Conservation (phyloP, 148 eudicot genomes). For the Nepenthes gracilis region DNA sequence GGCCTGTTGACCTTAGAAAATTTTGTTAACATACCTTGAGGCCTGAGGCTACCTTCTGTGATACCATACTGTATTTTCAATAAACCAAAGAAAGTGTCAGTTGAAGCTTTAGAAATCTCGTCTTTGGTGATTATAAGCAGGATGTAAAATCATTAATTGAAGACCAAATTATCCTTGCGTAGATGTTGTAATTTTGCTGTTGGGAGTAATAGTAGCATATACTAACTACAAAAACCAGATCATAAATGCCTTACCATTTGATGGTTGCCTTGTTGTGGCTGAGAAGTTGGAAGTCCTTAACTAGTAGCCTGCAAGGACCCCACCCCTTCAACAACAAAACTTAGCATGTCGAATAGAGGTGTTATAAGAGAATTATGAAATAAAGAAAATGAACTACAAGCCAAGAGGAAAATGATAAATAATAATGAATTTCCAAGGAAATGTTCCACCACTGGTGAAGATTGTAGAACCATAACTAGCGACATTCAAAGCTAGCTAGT, state of each 20-base stretch:
- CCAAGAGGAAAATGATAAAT: too few relatives aligned
- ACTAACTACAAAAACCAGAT: not conserved
- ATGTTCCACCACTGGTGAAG: too few relatives aligned
- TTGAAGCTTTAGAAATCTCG: not conserved
- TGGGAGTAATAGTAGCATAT: too few relatives aligned
- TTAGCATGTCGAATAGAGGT: not conserved
- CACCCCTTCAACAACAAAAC: not conserved
- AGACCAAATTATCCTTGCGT: not conserved
- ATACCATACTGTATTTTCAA: slow-evolving; percentile 24
- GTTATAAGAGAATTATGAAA: not conserved
- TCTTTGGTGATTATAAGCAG: too few relatives aligned
- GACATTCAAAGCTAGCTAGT: too few relatives aligned
- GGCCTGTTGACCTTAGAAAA: too few relatives aligned
- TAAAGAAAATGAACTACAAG: not conserved
- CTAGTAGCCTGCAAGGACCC: slow-evolving; percentile 5
- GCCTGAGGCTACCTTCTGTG: slow-evolving; percentile 35
- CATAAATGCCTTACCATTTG: slow-evolving; percentile 1
- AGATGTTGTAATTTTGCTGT: not conserved
- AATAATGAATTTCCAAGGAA: too few relatives aligned
- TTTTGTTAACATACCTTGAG: slow-evolving; percentile 25
- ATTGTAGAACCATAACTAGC: too few relatives aligned
- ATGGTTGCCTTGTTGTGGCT: slow-evolving; percentile 3
- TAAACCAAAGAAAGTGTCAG: not conserved
- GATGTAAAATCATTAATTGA: too few relatives aligned
- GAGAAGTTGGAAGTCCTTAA: not conserved